Evolutionary conservation across 768 basidiomycete species (phyloP).

Genomic region (Kwoniella shandongensis): DNA sequence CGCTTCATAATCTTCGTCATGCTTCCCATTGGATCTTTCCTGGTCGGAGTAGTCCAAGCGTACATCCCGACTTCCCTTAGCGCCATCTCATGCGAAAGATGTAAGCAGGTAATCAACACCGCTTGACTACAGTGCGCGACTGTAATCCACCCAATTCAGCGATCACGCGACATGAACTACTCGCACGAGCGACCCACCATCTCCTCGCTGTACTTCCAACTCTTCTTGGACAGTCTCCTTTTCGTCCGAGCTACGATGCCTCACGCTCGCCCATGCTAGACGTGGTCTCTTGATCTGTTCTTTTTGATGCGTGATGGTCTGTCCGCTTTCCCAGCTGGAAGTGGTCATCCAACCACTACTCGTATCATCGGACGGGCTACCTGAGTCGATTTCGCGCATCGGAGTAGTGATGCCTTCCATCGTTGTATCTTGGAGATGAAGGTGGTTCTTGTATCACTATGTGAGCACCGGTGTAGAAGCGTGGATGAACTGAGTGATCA

Average conservation of each 20-base stretch:
- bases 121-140: constrained; percentile 34
- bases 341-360: constrained; percentile 18
- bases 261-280: constrained; percentile 17
- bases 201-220: background rate
- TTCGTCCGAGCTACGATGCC: constrained; percentile 14
- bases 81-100: constrained; percentile 43
- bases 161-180: too few relatives aligned
- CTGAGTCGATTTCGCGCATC: background rate
- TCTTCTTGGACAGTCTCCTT: background rate
- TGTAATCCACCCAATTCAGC: constrained; percentile 12
- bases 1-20: constrained; percentile 45
- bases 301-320: background rate
- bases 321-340: constrained; percentile 3
- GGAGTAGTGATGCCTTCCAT: background rate
- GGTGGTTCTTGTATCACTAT: background rate
- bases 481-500: background rate
- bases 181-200: background rate
- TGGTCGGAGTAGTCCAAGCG: constrained; percentile 34
- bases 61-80: constrained; percentile 40
- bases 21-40: constrained; percentile 42
- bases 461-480: background rate
- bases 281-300: constrained; percentile 1
- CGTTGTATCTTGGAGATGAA: background rate
- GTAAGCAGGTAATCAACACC: constrained; percentile 43
- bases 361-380: background rate